phyloP scores from a whole-genome alignment of 2,329 filamentous ascomycete species.

The Rugonectria rugulosa region DNA sequence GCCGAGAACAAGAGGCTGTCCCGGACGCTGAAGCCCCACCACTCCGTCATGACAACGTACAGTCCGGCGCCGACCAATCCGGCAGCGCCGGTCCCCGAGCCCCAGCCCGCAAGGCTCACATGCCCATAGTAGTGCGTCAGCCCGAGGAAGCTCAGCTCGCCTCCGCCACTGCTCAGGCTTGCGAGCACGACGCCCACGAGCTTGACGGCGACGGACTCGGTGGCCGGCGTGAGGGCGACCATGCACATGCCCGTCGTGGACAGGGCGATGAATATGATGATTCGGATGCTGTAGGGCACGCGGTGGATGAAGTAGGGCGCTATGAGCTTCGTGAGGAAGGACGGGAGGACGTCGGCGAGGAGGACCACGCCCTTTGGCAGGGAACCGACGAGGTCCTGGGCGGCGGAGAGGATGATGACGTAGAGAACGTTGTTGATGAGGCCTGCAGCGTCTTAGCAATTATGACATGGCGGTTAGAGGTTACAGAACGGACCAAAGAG shows the following conservation, averaged over 20 bases:
- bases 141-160: slow-evolving; percentile 89
- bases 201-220: slow-evolving; percentile 73
- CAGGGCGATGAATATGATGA: slow-evolving; percentile 76
- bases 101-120: slow-evolving; percentile 89
- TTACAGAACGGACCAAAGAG: slow-evolving; percentile 75
- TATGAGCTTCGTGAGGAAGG: slow-evolving; percentile 85
- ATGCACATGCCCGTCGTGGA: slow-evolving; percentile 89
- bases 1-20: slow-evolving; percentile 80
- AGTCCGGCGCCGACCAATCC: slow-evolving; percentile 86
- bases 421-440: slow-evolving; percentile 96
- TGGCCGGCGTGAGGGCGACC: slow-evolving; percentile 78
- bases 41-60: slow-evolving; percentile 87
- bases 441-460: slow-evolving; percentile 38
- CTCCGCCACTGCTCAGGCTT: slow-evolving; percentile 83
- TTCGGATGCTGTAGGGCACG: slow-evolving; percentile 79
- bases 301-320: slow-evolving; percentile 94
- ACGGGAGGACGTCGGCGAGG: slow-evolving; percentile 90
- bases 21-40: slow-evolving; percentile 76
- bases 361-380: slow-evolving; percentile 93
- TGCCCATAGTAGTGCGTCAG: slow-evolving; percentile 93
- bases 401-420: slow-evolving; percentile 93
- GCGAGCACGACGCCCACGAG: slow-evolving; percentile 85
- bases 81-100: slow-evolving; percentile 88
- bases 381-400: slow-evolving; percentile 92
- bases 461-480: fast-evolving